These are phyloP conservation scores for Alternaria gansuensis DNA, from an alignment of 2,329 filamentous ascomycete species.

Conservation along the genomic window DNA sequence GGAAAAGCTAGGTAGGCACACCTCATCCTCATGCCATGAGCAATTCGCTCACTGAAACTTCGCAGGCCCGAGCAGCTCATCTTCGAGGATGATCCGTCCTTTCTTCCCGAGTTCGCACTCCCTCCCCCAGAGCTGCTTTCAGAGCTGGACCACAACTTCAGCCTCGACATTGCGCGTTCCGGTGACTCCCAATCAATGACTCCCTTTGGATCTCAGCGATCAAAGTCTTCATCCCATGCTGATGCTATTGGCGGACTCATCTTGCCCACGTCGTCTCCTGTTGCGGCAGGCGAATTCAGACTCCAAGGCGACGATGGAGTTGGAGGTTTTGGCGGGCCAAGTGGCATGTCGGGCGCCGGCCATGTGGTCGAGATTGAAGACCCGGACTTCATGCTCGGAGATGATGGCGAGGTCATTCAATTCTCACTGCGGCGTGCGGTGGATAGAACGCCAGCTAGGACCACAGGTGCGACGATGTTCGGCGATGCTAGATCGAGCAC, in stretches of 20 bases:
- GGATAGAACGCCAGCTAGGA: slow-evolving; percentile 27
- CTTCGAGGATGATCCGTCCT: slow-evolving; percentile 82
- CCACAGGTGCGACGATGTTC: slow-evolving; percentile 25
- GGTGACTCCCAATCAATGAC: slow-evolving; percentile 53
- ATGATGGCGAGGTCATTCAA: slow-evolving; percentile 67
- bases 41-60: slow-evolving; percentile 14
- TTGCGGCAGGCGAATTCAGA: slow-evolving; percentile 52
- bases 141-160: slow-evolving; percentile 52
- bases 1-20: slow-evolving; percentile 73
- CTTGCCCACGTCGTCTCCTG: slow-evolving; percentile 60
- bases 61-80: slow-evolving; percentile 77
- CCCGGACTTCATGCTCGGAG: slow-evolving; percentile 69
- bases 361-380: slow-evolving; percentile 56
- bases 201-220: slow-evolving; percentile 43
- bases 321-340: slow-evolving; percentile 45
- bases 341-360: slow-evolving; percentile 49
- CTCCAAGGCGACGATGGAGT: slow-evolving; percentile 55
- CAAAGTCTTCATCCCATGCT: slow-evolving; percentile 32
- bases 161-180: slow-evolving; percentile 47
- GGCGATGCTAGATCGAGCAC: slow-evolving; percentile 51
- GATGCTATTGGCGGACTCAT: slow-evolving; percentile 48
- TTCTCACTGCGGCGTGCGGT: slow-evolving; percentile 36
- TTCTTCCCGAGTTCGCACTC: slow-evolving; percentile 72
- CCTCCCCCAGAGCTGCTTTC: slow-evolving; percentile 66
- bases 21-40: neutral